Evolutionary conservation across 2,329 filamentous ascomycete species (phyloP), one percentile per base, ranked within the genome.

Genomic region (Colletotrichum graminicola): DNA sequence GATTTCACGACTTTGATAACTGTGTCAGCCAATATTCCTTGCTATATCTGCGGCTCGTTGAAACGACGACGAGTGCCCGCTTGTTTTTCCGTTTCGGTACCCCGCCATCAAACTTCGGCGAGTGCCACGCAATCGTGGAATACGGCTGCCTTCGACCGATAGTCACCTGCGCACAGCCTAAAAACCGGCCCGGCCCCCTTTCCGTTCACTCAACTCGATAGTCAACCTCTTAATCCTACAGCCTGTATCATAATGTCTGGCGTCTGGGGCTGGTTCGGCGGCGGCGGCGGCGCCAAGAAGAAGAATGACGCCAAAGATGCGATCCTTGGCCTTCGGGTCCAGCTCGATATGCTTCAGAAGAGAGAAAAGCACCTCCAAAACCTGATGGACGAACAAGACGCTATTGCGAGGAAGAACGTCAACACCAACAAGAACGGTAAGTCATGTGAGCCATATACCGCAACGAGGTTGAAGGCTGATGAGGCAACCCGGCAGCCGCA

Each of bases 311-410:
- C 96, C 69, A 99, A 99, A 89, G 96, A 97, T 86, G 96, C 96
- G 76, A 99, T 99, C 78, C 87, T 99, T 68, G 90, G 89, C 72
- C 86, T 99, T 79, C 91, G 96, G 76, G 89, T 92, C 78, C 95
- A 98, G 85, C 88, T 98, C 55, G 95, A 98, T 77, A 98, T 98
- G 95, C 88, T 99, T 79, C 94, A 97, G 84, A 99, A 99, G 88
- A 89, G 95, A 72, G 95, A 98, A 86, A 93, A 90, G 82, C 94
- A 98, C 80, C 84, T 98, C 73, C 92, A 96, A 82, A 93, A 89
- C 74, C 94, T 97, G 85, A 97, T 98, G 86, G 92, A 94, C 34
- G 94, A 98, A 82, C 95, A 98, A 82, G 94, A 97, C 78, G 88
- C 88, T 47, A 89, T 97, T 75, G 96, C 96, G 55, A 89, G 93